Conservation (phyloP, 139 green algal genomes). For the Astrephomene gubernaculifera region DNA sequence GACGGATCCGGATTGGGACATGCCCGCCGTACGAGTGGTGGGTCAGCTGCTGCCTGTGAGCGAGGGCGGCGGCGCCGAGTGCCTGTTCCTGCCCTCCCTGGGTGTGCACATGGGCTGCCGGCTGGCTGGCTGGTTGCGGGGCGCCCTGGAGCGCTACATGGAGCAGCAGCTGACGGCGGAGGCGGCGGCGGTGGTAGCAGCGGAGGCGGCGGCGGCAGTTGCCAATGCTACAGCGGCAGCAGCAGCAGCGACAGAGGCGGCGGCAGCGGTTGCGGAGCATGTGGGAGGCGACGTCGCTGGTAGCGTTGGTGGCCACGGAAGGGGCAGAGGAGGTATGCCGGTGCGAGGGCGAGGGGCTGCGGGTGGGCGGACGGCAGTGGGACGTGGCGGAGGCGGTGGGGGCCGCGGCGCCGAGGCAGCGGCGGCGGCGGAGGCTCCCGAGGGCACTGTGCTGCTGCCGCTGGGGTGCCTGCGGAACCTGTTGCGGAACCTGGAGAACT, state of each 20-base stretch:
- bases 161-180: conserved; percentile 9
- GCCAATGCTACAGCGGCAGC: neutral
- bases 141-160: neutral
- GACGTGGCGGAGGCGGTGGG: neutral
- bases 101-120: conserved; percentile 20
- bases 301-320: neutral
- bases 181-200: conserved; percentile 42
- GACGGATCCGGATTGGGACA: conserved; percentile 37
- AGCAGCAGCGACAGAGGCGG: conserved; percentile 28
- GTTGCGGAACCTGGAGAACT: conserved; percentile 42
- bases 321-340: neutral
- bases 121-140: conserved; percentile 9
- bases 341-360: neutral
- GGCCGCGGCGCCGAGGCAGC: neutral
- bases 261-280: neutral
- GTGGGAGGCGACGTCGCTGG: no score
- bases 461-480: conserved; percentile 17
- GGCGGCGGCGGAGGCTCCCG: neutral
- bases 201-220: conserved; percentile 30
- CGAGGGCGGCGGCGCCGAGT: no score
- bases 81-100: conserved; percentile 27
- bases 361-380: neutral
- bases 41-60: conserved; percentile 35
- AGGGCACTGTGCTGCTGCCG: conserved; percentile 12
- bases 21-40: conserved; percentile 12